phyloP scores from a whole-genome alignment of 1,284 basidiomycete species.

The Termitomyces sp. region DNA sequence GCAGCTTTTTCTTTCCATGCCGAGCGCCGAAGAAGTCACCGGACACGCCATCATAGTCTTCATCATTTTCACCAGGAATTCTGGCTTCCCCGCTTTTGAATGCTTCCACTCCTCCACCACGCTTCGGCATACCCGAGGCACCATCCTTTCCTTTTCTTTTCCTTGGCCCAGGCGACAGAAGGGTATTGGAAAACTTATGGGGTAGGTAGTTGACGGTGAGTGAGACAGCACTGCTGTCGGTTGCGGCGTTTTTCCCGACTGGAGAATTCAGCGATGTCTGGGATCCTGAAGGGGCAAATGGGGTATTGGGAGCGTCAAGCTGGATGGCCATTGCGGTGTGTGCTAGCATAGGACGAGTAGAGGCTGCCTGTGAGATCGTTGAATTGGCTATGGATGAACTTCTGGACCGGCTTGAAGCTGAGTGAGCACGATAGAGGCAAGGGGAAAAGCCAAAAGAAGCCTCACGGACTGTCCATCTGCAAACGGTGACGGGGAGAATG shows the following conservation, averaged over 20 bases:
- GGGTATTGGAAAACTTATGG: conserved; percentile 49
- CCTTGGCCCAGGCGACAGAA: conserved; percentile 37
- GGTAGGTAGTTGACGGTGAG: conserved; percentile 63
- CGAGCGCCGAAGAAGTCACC: conserved; percentile 28
- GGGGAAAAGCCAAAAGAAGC: conserved; percentile 2
- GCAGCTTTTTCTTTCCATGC: conserved; percentile 33
- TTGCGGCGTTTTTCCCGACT: not conserved
- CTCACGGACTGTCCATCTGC: conserved; percentile 16
- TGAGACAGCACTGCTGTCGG: conserved; percentile 27
- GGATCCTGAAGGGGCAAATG: conserved; percentile 15
- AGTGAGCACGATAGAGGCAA: conserved; percentile 7
- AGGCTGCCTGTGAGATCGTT: conserved; percentile 29
- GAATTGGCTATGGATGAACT: conserved; percentile 33
- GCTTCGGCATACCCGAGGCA: conserved; percentile 35
- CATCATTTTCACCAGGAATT: conserved; percentile 53
- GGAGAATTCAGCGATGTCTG: conserved; percentile 4
- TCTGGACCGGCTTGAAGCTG: conserved; percentile 25
- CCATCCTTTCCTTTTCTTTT: conserved; percentile 29
- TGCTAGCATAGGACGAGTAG: conserved; percentile 33
- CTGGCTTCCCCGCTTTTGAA: conserved; percentile 48
- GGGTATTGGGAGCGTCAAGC: conserved; percentile 25
- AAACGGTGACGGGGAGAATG: not conserved
- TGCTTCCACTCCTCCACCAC: conserved; percentile 59
- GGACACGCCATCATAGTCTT: conserved; percentile 47
- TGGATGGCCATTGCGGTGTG: conserved; percentile 22